A percentile compares a stretch with the other conserved stretches of the same genome.
Evolutionary conservation across 805 yeast genomes (phyloP).

Genomic region (Cyberlindnera veronae): DNA sequence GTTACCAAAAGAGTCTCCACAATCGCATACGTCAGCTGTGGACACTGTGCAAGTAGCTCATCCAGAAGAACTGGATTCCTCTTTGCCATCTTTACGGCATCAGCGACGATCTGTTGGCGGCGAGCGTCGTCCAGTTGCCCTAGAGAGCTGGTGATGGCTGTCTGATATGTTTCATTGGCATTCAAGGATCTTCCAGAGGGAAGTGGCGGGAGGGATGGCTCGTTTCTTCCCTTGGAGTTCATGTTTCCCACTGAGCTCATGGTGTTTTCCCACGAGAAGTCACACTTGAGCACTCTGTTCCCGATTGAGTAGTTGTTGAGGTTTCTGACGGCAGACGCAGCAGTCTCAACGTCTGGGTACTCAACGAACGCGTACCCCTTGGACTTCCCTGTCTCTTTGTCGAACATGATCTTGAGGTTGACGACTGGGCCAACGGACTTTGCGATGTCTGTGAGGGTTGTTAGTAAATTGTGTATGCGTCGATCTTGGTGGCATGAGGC

Average conservation of each 20-base stretch:
- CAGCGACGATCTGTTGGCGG: constrained; percentile 47
- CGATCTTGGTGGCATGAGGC: no score
- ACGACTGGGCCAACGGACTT: constrained; percentile 85
- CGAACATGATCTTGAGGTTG: constrained; percentile 72
- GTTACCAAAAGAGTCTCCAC: constrained; percentile 61
- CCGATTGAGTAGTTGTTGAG: constrained; percentile 77
- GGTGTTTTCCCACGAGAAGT: constrained; percentile 56
- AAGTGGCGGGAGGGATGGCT: constrained; percentile 41
- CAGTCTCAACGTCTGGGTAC: constrained; percentile 74
- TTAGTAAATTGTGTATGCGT: not conserved
- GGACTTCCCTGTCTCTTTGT: constrained; percentile 83
- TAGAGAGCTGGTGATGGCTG: constrained; percentile 45
- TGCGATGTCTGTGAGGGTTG: constrained; percentile 53
- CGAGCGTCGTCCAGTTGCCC: constrained; percentile 44
- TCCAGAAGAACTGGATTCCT: constrained; percentile 57
- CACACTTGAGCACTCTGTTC: constrained; percentile 66
- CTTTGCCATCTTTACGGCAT: constrained; percentile 55
- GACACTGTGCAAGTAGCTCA: constrained; percentile 60
- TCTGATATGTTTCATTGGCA: constrained; percentile 27
- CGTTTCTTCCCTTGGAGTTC: constrained; percentile 5
- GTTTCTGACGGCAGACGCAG: constrained; percentile 87
- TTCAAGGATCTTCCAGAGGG: constrained; percentile 51
- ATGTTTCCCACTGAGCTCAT: constrained; percentile 8
- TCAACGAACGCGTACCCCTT: constrained; percentile 89
- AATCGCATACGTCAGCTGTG: constrained; percentile 79